Evolutionary conservation across 371 early-diverging fungal genomes (phyloP).

Genomic region (Phascolomyces articulosus): DNA sequence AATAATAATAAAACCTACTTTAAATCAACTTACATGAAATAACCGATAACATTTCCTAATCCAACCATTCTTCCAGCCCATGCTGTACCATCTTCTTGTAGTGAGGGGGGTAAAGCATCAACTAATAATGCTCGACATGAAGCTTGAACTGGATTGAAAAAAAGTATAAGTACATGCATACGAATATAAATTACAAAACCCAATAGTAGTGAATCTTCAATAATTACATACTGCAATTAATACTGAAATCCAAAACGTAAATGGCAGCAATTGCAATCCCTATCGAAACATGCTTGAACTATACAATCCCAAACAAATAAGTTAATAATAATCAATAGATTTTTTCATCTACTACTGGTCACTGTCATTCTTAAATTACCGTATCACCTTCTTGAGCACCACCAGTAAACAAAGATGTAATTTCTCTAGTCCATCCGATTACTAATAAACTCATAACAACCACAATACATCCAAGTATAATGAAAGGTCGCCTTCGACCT

Average conservation of each 20-base stretch:
- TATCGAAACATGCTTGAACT: conserved; percentile 54
- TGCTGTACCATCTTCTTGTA: conserved; percentile 87
- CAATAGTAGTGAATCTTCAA: neutral
- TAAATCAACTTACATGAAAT: conserved; percentile 77
- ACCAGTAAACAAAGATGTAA: conserved; percentile 53
- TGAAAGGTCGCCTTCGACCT: conserved; percentile 79
- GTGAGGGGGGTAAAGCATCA: conserved; percentile 78
- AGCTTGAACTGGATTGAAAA: conserved; percentile 65
- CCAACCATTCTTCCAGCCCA: conserved; percentile 94
- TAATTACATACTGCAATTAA: conserved; percentile 82
- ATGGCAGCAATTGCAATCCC: conserved; percentile 79
- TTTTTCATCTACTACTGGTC: too few relatives aligned
- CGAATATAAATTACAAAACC: neutral
- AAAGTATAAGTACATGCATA: too few relatives aligned
- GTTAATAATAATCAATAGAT: too few relatives aligned
- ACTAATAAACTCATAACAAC: conserved; percentile 66
- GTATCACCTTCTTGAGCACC: conserved; percentile 32
- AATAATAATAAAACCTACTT: too few relatives aligned
- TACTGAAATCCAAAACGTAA: conserved; percentile 88
- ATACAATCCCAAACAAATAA: too few relatives aligned
- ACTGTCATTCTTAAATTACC: too few relatives aligned
- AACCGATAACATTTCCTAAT: conserved; percentile 85
- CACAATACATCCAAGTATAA: conserved; percentile 67
- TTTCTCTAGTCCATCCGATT: conserved; percentile 85
- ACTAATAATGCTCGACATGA: conserved; percentile 88